These are phyloP conservation scores for Batrachochytrium dendrobatidis DNA, from an alignment of 371 early-diverging fungal genomes.

Conservation along the genomic window DNA sequence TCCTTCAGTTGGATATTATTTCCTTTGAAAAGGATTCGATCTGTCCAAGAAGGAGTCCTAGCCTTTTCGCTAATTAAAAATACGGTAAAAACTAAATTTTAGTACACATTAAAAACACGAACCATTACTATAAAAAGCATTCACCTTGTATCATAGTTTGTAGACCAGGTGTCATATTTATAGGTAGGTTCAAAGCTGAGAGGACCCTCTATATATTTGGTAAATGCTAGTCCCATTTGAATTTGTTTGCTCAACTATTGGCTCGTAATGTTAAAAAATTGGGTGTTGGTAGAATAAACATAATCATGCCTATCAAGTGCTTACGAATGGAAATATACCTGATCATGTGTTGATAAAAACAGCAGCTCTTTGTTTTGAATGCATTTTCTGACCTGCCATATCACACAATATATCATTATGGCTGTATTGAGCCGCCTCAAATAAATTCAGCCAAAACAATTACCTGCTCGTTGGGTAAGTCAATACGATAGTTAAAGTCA, in stretches of 20 bases:
- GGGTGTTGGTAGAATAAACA: not conserved
- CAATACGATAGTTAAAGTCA: constrained; percentile 84
- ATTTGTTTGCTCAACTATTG: constrained; percentile 63
- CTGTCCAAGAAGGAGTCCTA: constrained; percentile 86
- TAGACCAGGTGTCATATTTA: constrained; percentile 81
- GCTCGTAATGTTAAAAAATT: not conserved
- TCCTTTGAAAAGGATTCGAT: constrained; percentile 69
- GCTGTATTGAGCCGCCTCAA: not conserved
- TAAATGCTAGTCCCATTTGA: constrained; percentile 56
- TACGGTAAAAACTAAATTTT: not conserved
- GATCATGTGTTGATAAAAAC: not conserved
- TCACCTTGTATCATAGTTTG: constrained; percentile 76
- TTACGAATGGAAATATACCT: not conserved
- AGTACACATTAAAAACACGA: not conserved
- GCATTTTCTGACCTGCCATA: not conserved
- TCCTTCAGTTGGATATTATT: constrained; percentile 35
- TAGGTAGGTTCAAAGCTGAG: constrained; percentile 87
- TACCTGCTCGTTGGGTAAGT: constrained; percentile 65
- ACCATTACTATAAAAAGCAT: not conserved
- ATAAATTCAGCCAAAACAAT: constrained; percentile 6
- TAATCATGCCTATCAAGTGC: not conserved
- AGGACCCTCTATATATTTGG: constrained; percentile 70
- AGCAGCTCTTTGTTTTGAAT: not conserved
- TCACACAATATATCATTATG: not conserved
- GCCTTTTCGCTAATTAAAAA: constrained; percentile 61